Percentiles rank a stretch among this genome's conserved stretches.
Conservation (phyloP, 1,284 basidiomycete genomes). For the Naganishia sp. region DNA sequence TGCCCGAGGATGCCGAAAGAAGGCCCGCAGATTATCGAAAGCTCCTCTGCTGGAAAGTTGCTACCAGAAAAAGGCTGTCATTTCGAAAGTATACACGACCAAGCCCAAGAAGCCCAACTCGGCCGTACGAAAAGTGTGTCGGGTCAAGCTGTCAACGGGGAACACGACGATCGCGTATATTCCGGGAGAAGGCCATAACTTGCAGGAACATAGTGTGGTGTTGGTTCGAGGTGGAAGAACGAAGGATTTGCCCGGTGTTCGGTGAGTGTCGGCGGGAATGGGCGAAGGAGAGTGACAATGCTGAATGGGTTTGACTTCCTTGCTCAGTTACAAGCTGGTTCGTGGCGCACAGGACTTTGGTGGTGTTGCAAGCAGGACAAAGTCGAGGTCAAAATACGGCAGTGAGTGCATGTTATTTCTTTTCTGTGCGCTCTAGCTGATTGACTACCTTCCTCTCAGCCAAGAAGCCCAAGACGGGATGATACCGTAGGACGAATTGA, state of each 20-base stretch:
- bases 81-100: constrained; percentile 75
- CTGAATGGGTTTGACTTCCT: neutral
- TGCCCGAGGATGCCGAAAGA: constrained; percentile 58
- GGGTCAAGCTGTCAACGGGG: constrained; percentile 89
- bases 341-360: constrained; percentile 90
- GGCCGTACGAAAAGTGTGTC: constrained; percentile 93
- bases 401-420: constrained; percentile 59
- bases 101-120: constrained; percentile 99
- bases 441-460: constrained; percentile 54
- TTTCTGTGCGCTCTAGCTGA: neutral
- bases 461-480: constrained; percentile 72
- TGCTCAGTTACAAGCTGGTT: constrained; percentile 86
- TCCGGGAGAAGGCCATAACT: constrained; percentile 94
- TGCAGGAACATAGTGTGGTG: constrained; percentile 97
- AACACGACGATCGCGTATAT: constrained; percentile 92
- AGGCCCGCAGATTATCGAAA: constrained; percentile 60
- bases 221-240: constrained; percentile 89
- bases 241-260: constrained; percentile 95
- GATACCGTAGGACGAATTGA: constrained; percentile 13
- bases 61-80: constrained; percentile 88
- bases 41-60: constrained; percentile 75
- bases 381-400: constrained; percentile 88
- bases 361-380: constrained; percentile 81
- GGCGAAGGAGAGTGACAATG: neutral
- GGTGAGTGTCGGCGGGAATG: constrained; percentile 60